Evolutionary conservation across 1,284 basidiomycete species (phyloP).

Genomic region (Naganishia liquefaciens): DNA sequence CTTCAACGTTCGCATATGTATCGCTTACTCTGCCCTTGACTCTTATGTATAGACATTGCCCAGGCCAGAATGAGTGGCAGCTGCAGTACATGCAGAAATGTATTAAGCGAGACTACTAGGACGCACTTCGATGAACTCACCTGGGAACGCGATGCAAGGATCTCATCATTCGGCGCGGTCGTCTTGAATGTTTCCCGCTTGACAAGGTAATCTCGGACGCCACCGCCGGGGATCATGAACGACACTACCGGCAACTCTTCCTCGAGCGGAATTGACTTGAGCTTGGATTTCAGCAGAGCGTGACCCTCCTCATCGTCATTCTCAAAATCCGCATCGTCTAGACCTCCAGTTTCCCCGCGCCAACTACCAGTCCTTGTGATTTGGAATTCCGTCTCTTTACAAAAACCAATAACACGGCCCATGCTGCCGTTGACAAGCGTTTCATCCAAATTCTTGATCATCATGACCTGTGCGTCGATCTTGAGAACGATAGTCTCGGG

Average conservation of each 20-base stretch:
- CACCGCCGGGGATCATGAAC: constrained; percentile 66
- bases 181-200: constrained; percentile 77
- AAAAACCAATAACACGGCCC: constrained; percentile 72
- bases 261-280: constrained; percentile 32
- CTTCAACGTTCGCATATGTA: neutral
- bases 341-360: constrained; percentile 41
- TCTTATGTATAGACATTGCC: constrained; percentile 95
- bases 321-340: constrained; percentile 43
- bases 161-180: constrained; percentile 76
- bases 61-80: constrained; percentile 82
- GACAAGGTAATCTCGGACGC: constrained; percentile 62
- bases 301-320: constrained; percentile 50
- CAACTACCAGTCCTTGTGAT: constrained; percentile 41
- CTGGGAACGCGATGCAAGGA: constrained; percentile 73
- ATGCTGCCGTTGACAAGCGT: constrained; percentile 80
- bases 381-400: constrained; percentile 41
- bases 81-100: constrained; percentile 47
- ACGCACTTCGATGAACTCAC: constrained; percentile 51
- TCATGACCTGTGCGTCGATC: constrained; percentile 63
- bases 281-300: constrained; percentile 51
- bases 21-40: constrained; percentile 73
- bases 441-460: constrained; percentile 77
- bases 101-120: neutral
- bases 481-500: constrained; percentile 63
- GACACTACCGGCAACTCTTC: constrained; percentile 68